A percentile compares a stretch with the other conserved stretches of the same genome.
phyloP scores from a whole-genome alignment of 306 rosid genomes.

The Castanea mollissima region DNA sequence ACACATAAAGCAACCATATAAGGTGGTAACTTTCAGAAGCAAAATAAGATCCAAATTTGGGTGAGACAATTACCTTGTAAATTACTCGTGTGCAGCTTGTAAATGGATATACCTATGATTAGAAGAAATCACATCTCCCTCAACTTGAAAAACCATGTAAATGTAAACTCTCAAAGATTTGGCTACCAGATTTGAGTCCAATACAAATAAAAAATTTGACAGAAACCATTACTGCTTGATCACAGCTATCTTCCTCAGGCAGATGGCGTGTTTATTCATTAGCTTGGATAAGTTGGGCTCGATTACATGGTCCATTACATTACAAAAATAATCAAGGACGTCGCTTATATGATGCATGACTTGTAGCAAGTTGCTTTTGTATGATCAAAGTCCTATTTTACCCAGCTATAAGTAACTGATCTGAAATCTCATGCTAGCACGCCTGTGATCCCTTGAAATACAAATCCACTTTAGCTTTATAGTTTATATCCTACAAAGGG shows the following conservation, averaged over 20 bases:
- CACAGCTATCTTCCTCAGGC: too few relatives aligned
- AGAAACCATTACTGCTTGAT: background rate
- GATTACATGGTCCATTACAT: too few relatives aligned
- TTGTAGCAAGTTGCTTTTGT: too few relatives aligned
- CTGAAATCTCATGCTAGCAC: background rate
- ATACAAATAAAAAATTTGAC: background rate
- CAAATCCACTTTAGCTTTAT: too few relatives aligned
- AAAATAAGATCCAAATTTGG: slow-evolving; percentile 36
- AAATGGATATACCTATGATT: background rate
- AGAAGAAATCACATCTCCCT: background rate
- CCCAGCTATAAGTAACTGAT: background rate
- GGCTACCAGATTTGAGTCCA: background rate
- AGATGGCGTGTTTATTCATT: too few relatives aligned
- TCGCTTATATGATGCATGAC: too few relatives aligned
- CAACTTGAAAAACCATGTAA: background rate
- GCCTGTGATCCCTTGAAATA: background rate
- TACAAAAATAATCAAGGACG: too few relatives aligned
- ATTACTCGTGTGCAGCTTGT: background rate
- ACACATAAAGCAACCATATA: slow-evolving; percentile 24
- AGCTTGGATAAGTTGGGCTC: too few relatives aligned
- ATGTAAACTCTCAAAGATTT: background rate
- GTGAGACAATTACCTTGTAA: slow-evolving; percentile 29
- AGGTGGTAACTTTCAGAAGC: slow-evolving; percentile 17
- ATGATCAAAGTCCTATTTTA: background rate
- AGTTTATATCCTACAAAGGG: background rate